These are phyloP conservation scores for Ploettnerulaceae sp. DNA, from an alignment of 2,329 filamentous ascomycete genomes.

Conservation along the genomic window DNA sequence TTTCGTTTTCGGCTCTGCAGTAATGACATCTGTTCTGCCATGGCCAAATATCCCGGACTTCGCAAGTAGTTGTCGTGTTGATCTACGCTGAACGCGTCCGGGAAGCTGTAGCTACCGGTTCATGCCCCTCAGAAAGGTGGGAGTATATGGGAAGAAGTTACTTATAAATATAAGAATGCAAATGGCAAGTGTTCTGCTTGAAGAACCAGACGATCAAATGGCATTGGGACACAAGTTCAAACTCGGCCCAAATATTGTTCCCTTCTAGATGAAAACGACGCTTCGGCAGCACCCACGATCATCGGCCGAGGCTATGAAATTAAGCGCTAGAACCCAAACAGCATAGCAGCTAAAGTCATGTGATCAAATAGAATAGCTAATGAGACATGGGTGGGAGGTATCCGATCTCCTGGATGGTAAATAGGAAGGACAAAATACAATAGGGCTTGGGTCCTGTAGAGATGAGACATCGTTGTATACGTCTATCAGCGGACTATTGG, in stretches of 20 bases:
- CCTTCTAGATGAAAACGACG: slow-evolving; percentile 1
- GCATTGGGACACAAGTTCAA: slow-evolving; percentile 1
- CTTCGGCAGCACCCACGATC: slow-evolving; percentile 7
- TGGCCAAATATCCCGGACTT: slow-evolving; percentile 3
- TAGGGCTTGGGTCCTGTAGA: no score
- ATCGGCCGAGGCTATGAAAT: slow-evolving; percentile 12
- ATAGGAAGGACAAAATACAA: no score
- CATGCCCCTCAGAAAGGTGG: slow-evolving; percentile 9
- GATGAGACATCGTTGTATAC: no score
- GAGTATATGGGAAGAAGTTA: not conserved
- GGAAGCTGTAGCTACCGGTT: slow-evolving; percentile 7
- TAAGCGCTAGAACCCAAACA: not conserved
- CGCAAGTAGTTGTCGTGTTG: slow-evolving; percentile 14
- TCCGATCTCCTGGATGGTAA: no score
- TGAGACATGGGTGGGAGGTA: no score
- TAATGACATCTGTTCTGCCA: slow-evolving; percentile 23
- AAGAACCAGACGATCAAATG: slow-evolving; percentile 7
- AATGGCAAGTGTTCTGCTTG: not conserved
- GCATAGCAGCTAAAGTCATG: not conserved
- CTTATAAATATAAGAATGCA: not conserved
- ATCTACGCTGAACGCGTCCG: slow-evolving; percentile 17
- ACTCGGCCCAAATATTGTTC: slow-evolving; percentile 11
- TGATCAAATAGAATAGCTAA: no score
- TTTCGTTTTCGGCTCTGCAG: slow-evolving; percentile 38
- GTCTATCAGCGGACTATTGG: no score